Conservation (phyloP, 2,329 filamentous ascomycete genomes). For the Diaporthe humulicola region DNA sequence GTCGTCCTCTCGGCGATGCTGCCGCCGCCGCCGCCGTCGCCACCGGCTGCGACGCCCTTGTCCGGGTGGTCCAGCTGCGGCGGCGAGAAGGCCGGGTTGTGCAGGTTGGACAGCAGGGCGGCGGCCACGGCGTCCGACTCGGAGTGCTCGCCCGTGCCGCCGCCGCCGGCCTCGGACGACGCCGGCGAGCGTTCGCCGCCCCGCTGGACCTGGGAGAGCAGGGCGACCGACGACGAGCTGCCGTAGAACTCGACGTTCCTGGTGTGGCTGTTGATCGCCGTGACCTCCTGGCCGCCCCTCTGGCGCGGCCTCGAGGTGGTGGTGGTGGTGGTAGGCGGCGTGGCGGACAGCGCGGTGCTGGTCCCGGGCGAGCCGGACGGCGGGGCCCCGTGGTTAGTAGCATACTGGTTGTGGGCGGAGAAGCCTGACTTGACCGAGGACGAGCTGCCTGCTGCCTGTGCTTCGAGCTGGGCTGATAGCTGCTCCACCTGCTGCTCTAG, state of each 20-base stretch:
- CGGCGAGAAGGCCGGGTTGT: constrained; percentile 59
- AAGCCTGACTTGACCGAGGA: constrained; percentile 31
- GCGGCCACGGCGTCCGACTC: constrained; percentile 49
- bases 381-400: constrained; percentile 35
- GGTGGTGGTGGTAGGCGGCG: constrained; percentile 43
- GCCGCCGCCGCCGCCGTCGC: background rate
- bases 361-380: constrained; percentile 39
- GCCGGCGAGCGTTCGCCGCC: constrained; percentile 43
- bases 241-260: constrained; percentile 62
- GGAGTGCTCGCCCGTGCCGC: constrained; percentile 24
- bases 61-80: constrained; percentile 36
- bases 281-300: constrained; percentile 53
- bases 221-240: constrained; percentile 59
- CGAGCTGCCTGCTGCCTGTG: constrained; percentile 20
- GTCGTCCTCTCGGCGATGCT: background rate
- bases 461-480: constrained; percentile 33
- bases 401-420: constrained; percentile 23
- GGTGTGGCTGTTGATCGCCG: constrained; percentile 59
- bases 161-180: constrained; percentile 18
- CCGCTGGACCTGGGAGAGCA: constrained; percentile 56
- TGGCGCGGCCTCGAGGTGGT: constrained; percentile 46
- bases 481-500: constrained; percentile 38
- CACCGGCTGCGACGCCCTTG: background rate
- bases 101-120: constrained; percentile 56
- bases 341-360: constrained; percentile 38